These are phyloP conservation scores for Teunomyces kruisii DNA, from an alignment of 805 yeast species.

Conservation along the genomic window DNA sequence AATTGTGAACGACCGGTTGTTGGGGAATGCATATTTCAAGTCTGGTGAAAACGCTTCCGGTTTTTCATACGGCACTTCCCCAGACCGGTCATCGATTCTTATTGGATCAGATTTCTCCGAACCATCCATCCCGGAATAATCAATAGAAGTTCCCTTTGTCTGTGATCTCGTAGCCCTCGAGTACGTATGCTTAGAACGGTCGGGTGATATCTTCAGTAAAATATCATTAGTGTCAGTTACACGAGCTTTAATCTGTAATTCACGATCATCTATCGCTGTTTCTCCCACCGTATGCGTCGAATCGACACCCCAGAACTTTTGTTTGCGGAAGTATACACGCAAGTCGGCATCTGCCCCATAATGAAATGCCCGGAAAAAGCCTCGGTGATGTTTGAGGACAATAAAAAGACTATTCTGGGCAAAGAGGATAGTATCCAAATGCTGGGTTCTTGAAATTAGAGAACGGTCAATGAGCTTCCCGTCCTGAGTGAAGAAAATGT, in stretches of 20 bases:
- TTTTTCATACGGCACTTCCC: constrained; percentile 13
- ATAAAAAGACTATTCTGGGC: constrained; percentile 8
- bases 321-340: constrained; percentile 7
- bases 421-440: constrained; percentile 6
- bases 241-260: background rate
- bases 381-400: constrained; percentile 5
- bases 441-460: constrained; percentile 3
- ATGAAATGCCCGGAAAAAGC: constrained; percentile 8
- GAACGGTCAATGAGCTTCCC: constrained; percentile 5
- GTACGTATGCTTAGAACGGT: background rate
- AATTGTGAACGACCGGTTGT: constrained; percentile 55
- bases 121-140: background rate
- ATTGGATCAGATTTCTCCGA: background rate
- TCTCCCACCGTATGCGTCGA: constrained; percentile 1
- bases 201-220: background rate
- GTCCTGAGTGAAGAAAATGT: constrained; percentile 6
- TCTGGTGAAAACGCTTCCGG: constrained; percentile 46
- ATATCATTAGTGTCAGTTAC: background rate
- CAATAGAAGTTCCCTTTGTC: background rate
- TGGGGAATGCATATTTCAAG: constrained; percentile 52
- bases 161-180: constrained; percentile 8
- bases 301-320: constrained; percentile 4
- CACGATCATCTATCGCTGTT: background rate
- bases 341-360: constrained; percentile 6
- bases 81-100: background rate